phyloP scores from a whole-genome alignment of 2,329 filamentous ascomycete species.

The Fonsecaea pugnacius region DNA sequence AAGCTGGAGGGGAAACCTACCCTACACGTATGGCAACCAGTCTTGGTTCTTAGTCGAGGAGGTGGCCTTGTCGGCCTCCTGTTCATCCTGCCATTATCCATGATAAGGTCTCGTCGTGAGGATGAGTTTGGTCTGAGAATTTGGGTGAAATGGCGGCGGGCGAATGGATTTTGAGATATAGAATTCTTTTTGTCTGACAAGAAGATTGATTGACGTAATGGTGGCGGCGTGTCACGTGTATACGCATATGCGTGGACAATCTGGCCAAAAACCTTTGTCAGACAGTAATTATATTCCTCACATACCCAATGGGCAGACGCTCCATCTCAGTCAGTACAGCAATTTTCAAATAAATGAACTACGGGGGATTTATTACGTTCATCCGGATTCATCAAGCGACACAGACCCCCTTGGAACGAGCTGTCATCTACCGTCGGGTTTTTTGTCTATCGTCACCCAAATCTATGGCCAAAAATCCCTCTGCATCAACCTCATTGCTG shows the following conservation, averaged over 20 bases:
- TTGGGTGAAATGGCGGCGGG: background rate
- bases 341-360: background rate
- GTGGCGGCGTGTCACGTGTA: too few relatives aligned
- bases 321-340: background rate
- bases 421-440: background rate
- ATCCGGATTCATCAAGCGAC: background rate
- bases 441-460: conserved; percentile 18
- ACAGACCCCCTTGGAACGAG: background rate
- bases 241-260: too few relatives aligned
- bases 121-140: background rate
- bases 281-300: background rate
- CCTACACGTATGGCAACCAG: conserved; percentile 30
- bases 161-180: background rate
- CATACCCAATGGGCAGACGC: background rate
- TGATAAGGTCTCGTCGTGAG: background rate
- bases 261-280: background rate
- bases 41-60: conserved; percentile 31
- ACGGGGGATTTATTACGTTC: background rate
- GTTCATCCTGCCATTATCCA: conserved; percentile 9
- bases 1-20: background rate
- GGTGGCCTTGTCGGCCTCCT: conserved; percentile 23
- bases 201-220: too few relatives aligned
- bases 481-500: background rate
- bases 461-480: conserved; percentile 1
- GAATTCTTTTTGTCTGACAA: background rate